Evolutionary conservation across 2,329 filamentous ascomycete species (phyloP), one percentile per base, ranked within the genome.

Genomic region (Fusarium torulosum): DNA sequence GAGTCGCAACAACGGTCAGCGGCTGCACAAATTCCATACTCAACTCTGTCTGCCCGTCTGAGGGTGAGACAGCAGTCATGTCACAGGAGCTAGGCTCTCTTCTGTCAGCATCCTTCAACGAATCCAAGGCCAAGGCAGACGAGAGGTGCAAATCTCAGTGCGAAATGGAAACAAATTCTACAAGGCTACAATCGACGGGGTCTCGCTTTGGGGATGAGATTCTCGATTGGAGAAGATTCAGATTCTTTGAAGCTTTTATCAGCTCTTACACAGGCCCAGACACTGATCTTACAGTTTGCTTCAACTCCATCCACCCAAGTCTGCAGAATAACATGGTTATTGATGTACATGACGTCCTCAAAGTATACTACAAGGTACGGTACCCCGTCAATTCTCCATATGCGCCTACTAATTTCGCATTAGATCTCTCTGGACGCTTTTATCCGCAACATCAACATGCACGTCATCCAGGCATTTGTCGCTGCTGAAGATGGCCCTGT

Each of bases 351-450:
- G 78, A 80, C 31, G 61, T 78, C 2, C 65, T 80, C 11, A 78
- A 76, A 31, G 76, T 76, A 0, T 80, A 80, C 19, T 80, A 80
- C 40, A 67, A 79, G 68, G 77, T 79, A 72, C 31, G 67, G 40
- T 0, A 7, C 3, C 35, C 0, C 14, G 7, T 19, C 3, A 4
- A 4, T 9, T n/a, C 5, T 10, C 6, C 11, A 9, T 4, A 3
- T 13, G 0, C 15, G 6, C 19, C 21, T 19, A 7, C 45, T 71
- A 51, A 65, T 46, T 9, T 23, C 6, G 10, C 3, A n/a, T 8
- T 5, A 78, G 76, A 53, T 76, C 11, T 56, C 73, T 0, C 40
- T 78, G 7, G 66, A 77, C 5, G 56, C 71, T 1, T 78, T 77
- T 19, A 72, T 78, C 17, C 66, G 67, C 2, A 64, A 60, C 20